Percentiles rank a stretch among this genome's conserved stretches.
Conservation (phyloP, 352 stramenopile genomes). For the Phytophthora agathidicida region DNA sequence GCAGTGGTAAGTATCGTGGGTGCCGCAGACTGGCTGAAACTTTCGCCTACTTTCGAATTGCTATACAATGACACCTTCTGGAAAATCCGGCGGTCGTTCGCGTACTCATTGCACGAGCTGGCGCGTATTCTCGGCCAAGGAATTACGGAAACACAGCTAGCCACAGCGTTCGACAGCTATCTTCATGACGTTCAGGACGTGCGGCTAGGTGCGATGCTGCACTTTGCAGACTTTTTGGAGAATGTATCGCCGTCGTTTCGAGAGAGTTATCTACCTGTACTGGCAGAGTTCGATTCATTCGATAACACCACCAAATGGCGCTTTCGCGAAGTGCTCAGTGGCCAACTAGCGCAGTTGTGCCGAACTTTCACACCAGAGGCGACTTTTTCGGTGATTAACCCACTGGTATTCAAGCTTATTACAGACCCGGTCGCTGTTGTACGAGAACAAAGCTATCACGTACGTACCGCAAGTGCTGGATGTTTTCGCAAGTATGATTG, state of each 20-base stretch:
- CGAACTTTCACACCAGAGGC: slow-evolving; percentile 68
- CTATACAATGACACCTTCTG: slow-evolving; percentile 85
- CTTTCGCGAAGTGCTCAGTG: slow-evolving; percentile 75
- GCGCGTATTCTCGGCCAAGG: slow-evolving; percentile 81
- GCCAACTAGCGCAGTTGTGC: slow-evolving; percentile 77
- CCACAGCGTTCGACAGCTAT: slow-evolving; percentile 86
- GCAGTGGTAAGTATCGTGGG: slow-evolving; percentile 88
- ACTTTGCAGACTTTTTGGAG: slow-evolving; percentile 88
- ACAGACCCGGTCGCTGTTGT: slow-evolving; percentile 78
- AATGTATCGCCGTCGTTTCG: slow-evolving; percentile 73
- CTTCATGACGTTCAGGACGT: slow-evolving; percentile 85
- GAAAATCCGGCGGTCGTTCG: slow-evolving; percentile 93
- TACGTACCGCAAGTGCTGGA: slow-evolving; percentile 21
- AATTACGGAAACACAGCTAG: slow-evolving; percentile 80
- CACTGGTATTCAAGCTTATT: slow-evolving; percentile 77
- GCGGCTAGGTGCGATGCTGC: slow-evolving; percentile 79
- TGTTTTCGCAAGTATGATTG: background rate
- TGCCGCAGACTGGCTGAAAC: slow-evolving; percentile 63
- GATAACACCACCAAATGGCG: slow-evolving; percentile 88
- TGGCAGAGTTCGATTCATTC: slow-evolving; percentile 69
- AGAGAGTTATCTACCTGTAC: slow-evolving; percentile 80
- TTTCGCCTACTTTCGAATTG: slow-evolving; percentile 82
- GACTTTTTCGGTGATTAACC: slow-evolving; percentile 81
- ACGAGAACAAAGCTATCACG: slow-evolving; percentile 71
- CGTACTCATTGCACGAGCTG: slow-evolving; percentile 92